A percentile compares a stretch with the other conserved stretches of the same genome.
Conservation (phyloP, 164 flowering plant genomes). For the Magnolia officinalis region DNA sequence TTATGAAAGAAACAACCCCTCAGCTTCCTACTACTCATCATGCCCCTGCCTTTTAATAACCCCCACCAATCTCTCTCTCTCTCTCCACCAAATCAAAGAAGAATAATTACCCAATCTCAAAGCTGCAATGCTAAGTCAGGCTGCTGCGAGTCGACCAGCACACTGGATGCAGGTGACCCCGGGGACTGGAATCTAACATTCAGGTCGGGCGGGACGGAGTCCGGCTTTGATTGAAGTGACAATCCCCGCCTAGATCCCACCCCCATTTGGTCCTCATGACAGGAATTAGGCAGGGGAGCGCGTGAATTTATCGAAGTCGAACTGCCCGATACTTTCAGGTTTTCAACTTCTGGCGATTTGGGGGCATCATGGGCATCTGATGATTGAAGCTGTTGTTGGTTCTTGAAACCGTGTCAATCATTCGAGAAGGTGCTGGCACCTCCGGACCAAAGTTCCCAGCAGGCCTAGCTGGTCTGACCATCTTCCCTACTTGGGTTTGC, state of each 20-base stretch:
- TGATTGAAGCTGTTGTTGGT: constrained; percentile 19
- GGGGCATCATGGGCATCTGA: constrained; percentile 7
- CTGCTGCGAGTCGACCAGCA: constrained; percentile 40
- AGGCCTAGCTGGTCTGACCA: constrained; percentile 7
- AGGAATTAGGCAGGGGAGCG: constrained; percentile 12
- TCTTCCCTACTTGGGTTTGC: constrained; percentile 24
- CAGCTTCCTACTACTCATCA: neutral
- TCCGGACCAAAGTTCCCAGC: constrained; percentile 15
- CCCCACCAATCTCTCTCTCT: neutral
- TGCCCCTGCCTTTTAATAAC: neutral
- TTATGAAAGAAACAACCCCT: neutral
- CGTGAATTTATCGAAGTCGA: constrained; percentile 17
- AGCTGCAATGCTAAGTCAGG: constrained; percentile 75
- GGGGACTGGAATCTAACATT: constrained; percentile 52
- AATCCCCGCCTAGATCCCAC: constrained; percentile 18
- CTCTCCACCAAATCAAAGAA: constrained; percentile 23
- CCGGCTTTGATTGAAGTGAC: constrained; percentile 26
- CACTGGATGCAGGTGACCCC: constrained; percentile 30
- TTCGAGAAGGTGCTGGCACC: constrained; percentile 19
- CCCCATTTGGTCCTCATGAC: constrained; percentile 8
- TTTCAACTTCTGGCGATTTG: constrained; percentile 17
- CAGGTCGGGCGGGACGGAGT: constrained; percentile 51
- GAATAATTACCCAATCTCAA: constrained; percentile 21
- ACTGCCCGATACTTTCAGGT: constrained; percentile 13
- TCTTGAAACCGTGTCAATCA: constrained; percentile 22